Evolutionary conservation across 805 yeast species (phyloP), one percentile per base, ranked within the genome.

Genomic region (Tetrapisispora pingtungensis): DNA sequence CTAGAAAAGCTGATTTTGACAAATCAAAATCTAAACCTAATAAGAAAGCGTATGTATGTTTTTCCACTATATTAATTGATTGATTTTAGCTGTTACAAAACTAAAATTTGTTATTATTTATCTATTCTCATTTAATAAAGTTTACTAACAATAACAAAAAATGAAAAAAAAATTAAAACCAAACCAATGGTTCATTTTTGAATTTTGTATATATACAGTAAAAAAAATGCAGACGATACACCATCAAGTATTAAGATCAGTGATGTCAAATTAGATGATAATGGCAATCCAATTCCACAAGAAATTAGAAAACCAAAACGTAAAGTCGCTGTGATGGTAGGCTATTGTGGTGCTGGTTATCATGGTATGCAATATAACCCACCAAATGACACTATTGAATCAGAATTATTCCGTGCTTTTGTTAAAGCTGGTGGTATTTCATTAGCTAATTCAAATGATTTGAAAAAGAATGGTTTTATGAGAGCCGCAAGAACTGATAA

Each of bases 301-400:
- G 84, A 78, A 50, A 63, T 63, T 27, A 73, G 88, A 62, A 53
- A 75, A 73, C 96, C 96, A n/a, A 90, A 90, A 71, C 77, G 78
- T 56, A 89, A 89, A 59, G 96, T 87, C 19, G 97, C 96, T 0
- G 77, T 84, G 55, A 71, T 86, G 77, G 71, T 90, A 48, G 97
- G 97, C 4, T 90, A 90, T 67, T 86, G 96, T 59, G 97, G 97
- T 26, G 80, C 96, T 0, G 96, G 97, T 0, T 90, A 88, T 64
- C 93, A 87, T 64, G 97, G 97, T 4, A 85, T 90, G 94, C 97
- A 90, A 63, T 68, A 82, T 50, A 89, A 89, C 58, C 93, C 95
- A 2, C 94, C 88, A 12, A 77, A 78, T 36, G 78, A 78, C 56
- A 90, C 97, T 17, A 89, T 90, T 51, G 97, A 90, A 64, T 89